These are phyloP conservation scores for Rehmannia glutinosa DNA, from an alignment of 257 asterid genomes.

Conservation along the genomic window DNA sequence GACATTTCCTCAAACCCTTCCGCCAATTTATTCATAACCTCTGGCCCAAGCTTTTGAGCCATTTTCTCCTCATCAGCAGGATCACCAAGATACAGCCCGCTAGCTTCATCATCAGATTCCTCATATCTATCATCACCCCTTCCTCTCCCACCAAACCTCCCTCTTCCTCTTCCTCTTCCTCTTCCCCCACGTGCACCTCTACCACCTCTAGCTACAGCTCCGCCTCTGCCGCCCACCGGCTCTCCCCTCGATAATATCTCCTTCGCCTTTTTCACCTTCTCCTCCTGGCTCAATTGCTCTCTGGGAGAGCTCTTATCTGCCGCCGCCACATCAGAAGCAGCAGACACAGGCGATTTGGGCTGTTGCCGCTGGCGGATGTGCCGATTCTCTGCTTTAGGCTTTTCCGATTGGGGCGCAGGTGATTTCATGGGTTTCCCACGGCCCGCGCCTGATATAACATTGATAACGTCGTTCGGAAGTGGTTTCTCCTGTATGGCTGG, in stretches of 20 bases:
- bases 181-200: constrained; percentile 29
- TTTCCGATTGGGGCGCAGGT: constrained; percentile 19
- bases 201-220: constrained; percentile 21
- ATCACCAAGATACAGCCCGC: constrained; percentile 42
- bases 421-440: constrained; percentile 54
- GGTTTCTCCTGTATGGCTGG: not conserved
- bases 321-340: constrained; percentile 1
- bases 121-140: constrained; percentile 25
- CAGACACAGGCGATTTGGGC: not conserved
- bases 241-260: constrained; percentile 46
- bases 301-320: constrained; percentile 14
- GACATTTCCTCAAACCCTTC: constrained; percentile 70
- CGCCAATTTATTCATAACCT: constrained; percentile 39
- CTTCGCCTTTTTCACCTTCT: constrained; percentile 47
- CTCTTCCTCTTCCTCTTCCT: constrained; percentile 37
- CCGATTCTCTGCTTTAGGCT: constrained; percentile 45
- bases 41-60: constrained; percentile 73
- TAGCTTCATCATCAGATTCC: constrained; percentile 36
- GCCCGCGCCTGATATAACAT: constrained; percentile 49
- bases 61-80: constrained; percentile 55
- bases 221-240: constrained; percentile 4
- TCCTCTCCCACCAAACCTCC: constrained; percentile 28
- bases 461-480: constrained; percentile 24
- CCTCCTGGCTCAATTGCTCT: constrained; percentile 46
- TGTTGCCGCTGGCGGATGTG: constrained; percentile 38